Conservation (phyloP, 176 grass and related monocot species). For the Phyllostachys edulis region DNA sequence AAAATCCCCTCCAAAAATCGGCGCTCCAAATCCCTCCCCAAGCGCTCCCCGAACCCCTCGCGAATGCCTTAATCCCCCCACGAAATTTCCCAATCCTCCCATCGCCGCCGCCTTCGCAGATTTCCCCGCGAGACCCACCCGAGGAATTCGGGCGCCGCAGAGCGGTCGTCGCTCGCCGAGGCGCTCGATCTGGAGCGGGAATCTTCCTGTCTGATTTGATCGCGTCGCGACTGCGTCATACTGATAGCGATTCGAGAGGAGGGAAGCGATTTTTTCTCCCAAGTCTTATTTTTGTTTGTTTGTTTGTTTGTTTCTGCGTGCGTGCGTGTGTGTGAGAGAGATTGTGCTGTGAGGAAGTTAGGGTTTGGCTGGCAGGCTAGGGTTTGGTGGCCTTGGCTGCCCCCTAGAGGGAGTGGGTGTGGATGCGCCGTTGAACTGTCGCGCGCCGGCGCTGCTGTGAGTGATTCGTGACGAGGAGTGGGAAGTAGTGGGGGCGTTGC, state of each 20-base stretch:
- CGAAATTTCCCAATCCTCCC: slow-evolving; percentile 28
- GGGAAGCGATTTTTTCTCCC: neutral
- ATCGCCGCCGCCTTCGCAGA: slow-evolving; percentile 7
- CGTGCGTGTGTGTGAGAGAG: neutral
- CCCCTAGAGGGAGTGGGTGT: neutral
- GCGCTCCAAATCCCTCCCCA: slow-evolving; percentile 31
- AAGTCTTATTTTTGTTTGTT: neutral
- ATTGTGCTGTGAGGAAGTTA: slow-evolving; percentile 1
- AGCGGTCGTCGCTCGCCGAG: neutral
- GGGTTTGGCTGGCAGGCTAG: slow-evolving; percentile 20
- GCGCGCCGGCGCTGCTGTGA: neutral
- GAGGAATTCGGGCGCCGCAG: neutral
- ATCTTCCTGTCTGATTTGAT: neutral
- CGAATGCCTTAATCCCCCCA: slow-evolving; percentile 34
- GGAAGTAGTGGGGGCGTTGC: neutral
- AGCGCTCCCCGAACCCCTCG: neutral
- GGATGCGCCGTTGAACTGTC: slow-evolving; percentile 17
- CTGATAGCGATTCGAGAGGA: slow-evolving; percentile 1
- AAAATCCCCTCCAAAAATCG: slow-evolving; percentile 36
- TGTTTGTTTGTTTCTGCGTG: neutral
- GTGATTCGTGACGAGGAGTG: neutral
- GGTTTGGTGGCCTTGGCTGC: slow-evolving; percentile 16
- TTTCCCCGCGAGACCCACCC: slow-evolving; percentile 19
- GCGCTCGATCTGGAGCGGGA: slow-evolving; percentile 1
- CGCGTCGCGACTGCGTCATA: neutral